Conservation (phyloP, 148 eudicot species). For the Diospyros lotus region DNA sequence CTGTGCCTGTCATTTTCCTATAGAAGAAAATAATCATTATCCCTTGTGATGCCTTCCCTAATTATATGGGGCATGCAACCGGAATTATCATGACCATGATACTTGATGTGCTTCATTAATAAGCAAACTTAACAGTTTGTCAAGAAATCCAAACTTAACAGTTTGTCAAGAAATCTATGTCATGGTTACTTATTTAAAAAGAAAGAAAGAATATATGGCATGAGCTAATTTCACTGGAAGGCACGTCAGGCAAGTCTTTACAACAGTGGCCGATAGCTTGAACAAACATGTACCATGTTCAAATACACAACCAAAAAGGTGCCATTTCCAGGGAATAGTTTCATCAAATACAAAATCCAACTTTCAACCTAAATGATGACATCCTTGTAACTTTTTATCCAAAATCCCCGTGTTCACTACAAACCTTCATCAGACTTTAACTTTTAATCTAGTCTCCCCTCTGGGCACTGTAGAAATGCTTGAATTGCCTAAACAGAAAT, state of each 20-base stretch:
- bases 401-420: neutral
- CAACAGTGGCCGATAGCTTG: neutral
- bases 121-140: neutral
- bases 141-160: neutral
- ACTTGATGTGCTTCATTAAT: neutral
- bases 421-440: neutral
- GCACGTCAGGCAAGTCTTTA: neutral
- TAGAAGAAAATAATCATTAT: conserved; percentile 13
- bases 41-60: neutral
- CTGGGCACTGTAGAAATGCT: neutral
- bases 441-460: neutral
- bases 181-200: no score
- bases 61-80: neutral
- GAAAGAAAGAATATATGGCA: no score
- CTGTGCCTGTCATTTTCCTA: conserved; percentile 89
- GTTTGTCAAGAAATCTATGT: neutral
- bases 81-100: neutral
- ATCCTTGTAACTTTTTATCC: neutral
- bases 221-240: no score
- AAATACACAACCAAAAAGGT: neutral
- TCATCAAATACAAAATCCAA: neutral
- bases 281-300: neutral
- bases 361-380: neutral
- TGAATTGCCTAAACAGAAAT: neutral
- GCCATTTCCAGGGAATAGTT: neutral